A percentile compares a stretch with the other conserved stretches of the same genome.
Evolutionary conservation across 2,329 filamentous ascomycete genomes (phyloP).

Genomic region (Botrytis byssoidea): DNA sequence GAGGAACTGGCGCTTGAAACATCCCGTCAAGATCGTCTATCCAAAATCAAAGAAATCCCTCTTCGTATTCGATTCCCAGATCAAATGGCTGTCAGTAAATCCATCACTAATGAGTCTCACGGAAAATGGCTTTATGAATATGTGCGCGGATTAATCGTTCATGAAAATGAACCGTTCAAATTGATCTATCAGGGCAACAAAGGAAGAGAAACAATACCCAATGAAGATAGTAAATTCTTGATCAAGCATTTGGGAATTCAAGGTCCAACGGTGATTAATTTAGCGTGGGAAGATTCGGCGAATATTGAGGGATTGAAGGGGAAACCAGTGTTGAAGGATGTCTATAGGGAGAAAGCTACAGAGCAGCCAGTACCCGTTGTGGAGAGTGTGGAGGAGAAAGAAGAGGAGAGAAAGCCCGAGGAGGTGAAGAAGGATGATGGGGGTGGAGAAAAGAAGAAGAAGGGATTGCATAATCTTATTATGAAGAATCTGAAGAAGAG

Average conservation of each 20-base stretch:
- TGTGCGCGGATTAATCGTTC: constrained; percentile 68
- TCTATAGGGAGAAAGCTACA: constrained; percentile 59
- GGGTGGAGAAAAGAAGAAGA: constrained; percentile 17
- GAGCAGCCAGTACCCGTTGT: constrained; percentile 42
- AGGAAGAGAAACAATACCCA: constrained; percentile 41
- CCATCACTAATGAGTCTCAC: constrained; percentile 64
- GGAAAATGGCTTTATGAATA: constrained; percentile 66
- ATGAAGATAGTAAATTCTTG: constrained; percentile 53
- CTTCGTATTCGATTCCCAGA: constrained; percentile 88
- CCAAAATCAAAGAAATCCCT: constrained; percentile 64
- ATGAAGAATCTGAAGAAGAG: constrained; percentile 20
- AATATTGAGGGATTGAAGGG: constrained; percentile 52
- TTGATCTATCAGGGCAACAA: constrained; percentile 50
- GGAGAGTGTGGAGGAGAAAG: constrained; percentile 36
- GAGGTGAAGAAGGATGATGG: constrained; percentile 35
- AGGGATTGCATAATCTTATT: constrained; percentile 18
- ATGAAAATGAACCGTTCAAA: constrained; percentile 65
- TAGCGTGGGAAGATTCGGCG: constrained; percentile 69
- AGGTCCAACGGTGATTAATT: constrained; percentile 70
- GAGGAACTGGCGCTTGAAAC: constrained; percentile 72
- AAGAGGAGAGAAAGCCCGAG: constrained; percentile 31
- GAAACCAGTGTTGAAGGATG: constrained; percentile 40
- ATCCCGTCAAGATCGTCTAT: constrained; percentile 63
- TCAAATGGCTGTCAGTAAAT: constrained; percentile 70
- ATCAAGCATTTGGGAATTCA: constrained; percentile 71